Conservation (phyloP, 108 stramenopile genomes). For the Aureococcus anophagefferens region DNA sequence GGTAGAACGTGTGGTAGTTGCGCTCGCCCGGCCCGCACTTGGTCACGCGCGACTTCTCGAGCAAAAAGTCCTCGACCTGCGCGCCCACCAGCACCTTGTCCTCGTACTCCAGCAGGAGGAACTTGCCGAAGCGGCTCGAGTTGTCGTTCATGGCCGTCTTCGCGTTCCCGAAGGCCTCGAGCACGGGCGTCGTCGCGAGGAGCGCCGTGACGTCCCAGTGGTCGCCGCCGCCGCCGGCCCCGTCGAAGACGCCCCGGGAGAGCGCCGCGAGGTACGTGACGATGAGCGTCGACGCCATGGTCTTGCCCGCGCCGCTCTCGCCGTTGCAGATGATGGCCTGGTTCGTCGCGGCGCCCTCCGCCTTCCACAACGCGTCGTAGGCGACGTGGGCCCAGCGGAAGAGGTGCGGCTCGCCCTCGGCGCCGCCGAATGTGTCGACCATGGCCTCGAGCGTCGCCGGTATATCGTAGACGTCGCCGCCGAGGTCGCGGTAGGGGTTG, state of each 20-base stretch:
- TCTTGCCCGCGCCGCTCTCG: conserved; percentile 25
- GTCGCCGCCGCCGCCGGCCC: too few relatives aligned
- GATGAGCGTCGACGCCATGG: not conserved
- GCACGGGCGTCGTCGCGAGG: conserved; percentile 16
- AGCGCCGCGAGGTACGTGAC: not conserved
- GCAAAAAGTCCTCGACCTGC: conserved; percentile 22
- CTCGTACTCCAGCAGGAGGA: conserved; percentile 20
- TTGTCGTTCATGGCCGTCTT: conserved; percentile 18
- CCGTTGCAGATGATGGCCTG: conserved; percentile 17
- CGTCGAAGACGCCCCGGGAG: not conserved
- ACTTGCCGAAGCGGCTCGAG: conserved; percentile 25
- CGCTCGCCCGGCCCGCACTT: conserved; percentile 22
- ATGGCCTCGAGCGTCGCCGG: too few relatives aligned
- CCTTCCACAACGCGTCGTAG: conserved; percentile 7
- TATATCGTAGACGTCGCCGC: too few relatives aligned
- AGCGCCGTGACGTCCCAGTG: not conserved
- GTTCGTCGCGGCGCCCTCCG: not conserved
- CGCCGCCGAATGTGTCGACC: too few relatives aligned
- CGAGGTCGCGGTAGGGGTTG: conserved; percentile 74
- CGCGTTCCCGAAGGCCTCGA: conserved; percentile 31
- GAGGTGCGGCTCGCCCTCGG: conserved; percentile 10
- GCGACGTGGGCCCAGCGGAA: conserved; percentile 9
- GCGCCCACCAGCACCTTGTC: conserved; percentile 22
- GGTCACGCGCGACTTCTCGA: conserved; percentile 31
- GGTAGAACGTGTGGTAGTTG: conserved; percentile 40